These are phyloP conservation scores for Xylariaceae sp. DNA, from an alignment of 2,329 filamentous ascomycete species.

Conservation along the genomic window DNA sequence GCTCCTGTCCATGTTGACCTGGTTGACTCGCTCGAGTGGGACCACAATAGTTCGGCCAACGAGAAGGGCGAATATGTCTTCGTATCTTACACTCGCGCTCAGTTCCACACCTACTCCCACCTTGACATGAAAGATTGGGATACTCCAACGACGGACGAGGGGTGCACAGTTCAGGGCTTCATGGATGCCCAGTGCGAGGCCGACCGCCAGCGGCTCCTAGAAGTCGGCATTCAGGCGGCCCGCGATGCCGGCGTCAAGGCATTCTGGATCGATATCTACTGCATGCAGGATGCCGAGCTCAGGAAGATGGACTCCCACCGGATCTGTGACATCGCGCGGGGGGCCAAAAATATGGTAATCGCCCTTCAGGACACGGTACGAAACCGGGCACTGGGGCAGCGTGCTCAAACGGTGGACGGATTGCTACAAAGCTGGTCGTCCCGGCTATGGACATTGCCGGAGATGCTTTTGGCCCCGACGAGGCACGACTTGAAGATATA, in stretches of 20 bases:
- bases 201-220: conserved; percentile 1
- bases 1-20: background rate
- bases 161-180: background rate
- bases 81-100: conserved; percentile 12
- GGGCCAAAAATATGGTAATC: conserved; percentile 8
- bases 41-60: background rate
- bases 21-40: conserved; percentile 1
- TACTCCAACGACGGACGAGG: background rate
- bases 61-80: conserved; percentile 14
- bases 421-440: conserved; percentile 7
- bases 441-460: conserved; percentile 3
- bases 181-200: conserved; percentile 1
- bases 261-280: conserved; percentile 13
- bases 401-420: background rate
- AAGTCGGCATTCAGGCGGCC: conserved; percentile 9
- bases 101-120: conserved; percentile 7
- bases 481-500: conserved; percentile 3
- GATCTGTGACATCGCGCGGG: conserved; percentile 6
- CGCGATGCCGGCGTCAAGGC: conserved; percentile 7
- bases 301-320: conserved; percentile 13
- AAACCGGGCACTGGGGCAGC: background rate
- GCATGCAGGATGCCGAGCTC: conserved; percentile 1
- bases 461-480: background rate
- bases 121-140: conserved; percentile 1
- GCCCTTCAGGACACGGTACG: conserved; percentile 10